phyloP scores from a whole-genome alignment of 1,284 basidiomycete genomes.

The Cryptococcus floricola region DNA sequence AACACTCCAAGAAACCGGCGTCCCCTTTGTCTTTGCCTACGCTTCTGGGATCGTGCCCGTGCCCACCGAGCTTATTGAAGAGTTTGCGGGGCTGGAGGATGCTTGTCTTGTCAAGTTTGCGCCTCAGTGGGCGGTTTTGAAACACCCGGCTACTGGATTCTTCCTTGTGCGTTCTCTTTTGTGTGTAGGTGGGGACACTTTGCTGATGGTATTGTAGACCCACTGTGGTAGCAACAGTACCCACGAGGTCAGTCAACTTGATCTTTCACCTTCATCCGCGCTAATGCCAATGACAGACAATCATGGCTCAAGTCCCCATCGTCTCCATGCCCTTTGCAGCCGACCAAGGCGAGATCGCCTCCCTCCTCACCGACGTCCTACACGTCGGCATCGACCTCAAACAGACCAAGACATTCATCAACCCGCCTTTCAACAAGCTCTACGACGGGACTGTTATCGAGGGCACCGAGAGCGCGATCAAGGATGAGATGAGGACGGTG shows the following conservation, averaged over 20 bases:
- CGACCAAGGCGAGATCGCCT: constrained; percentile 23
- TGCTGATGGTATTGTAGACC: constrained; percentile 3
- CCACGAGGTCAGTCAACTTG: constrained; percentile 11
- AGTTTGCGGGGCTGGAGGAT: constrained; percentile 10
- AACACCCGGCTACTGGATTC: not conserved
- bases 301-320: constrained; percentile 15
- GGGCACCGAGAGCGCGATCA: constrained; percentile 29
- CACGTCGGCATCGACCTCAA: constrained; percentile 16
- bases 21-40: constrained; percentile 14
- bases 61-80: constrained; percentile 9
- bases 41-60: constrained; percentile 1
- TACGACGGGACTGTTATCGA: constrained; percentile 23
- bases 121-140: constrained; percentile 22
- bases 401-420: not conserved
- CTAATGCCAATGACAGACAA: constrained; percentile 2
- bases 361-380: constrained; percentile 5
- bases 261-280: too few species aligned
- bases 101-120: constrained; percentile 19
- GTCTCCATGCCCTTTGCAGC: constrained; percentile 24
- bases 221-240: constrained; percentile 24
- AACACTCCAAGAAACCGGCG: constrained; percentile 11
- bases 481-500: constrained; percentile 17
- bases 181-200: too few species aligned
- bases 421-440: constrained; percentile 11
- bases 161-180: too few species aligned